A percentile compares a stretch with the other conserved stretches of the same genome.
Evolutionary conservation across 306 rosid genomes (phyloP).

Genomic region (Inga oerstediana): DNA sequence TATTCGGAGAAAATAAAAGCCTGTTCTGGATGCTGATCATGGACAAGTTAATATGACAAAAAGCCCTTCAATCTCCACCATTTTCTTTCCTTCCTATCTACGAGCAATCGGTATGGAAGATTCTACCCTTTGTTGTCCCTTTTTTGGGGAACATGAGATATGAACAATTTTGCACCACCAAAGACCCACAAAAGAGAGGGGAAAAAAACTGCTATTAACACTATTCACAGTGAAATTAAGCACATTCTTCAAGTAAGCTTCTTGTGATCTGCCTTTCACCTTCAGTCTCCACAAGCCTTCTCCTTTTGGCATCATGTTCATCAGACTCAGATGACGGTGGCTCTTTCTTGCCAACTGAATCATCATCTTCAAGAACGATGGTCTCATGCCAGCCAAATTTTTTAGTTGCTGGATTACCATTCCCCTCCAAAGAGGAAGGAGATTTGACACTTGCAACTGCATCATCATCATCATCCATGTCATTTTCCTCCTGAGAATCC

Average conservation of each 20-base stretch:
- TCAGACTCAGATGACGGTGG: slow-evolving; percentile 24
- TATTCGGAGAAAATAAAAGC: background rate
- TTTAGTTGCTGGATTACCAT: slow-evolving; percentile 16
- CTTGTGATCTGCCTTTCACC: slow-evolving; percentile 39
- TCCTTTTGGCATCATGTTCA: slow-evolving; percentile 44
- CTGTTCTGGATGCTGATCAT: background rate
- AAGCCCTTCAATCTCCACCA: background rate
- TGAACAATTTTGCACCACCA: background rate
- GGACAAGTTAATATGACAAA: slow-evolving; percentile 37
- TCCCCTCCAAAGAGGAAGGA: slow-evolving; percentile 28
- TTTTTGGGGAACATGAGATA: background rate
- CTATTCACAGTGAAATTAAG: slow-evolving; percentile 36
- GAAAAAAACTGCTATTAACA: background rate
- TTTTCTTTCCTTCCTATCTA: slow-evolving; percentile 15
- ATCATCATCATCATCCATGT: slow-evolving; percentile 35
- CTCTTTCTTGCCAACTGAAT: slow-evolving; percentile 28
- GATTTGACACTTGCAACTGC: slow-evolving; percentile 17
- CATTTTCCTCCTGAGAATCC: slow-evolving; percentile 57
- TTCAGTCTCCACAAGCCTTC: slow-evolving; percentile 29
- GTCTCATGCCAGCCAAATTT: slow-evolving; percentile 28
- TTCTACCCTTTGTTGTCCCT: background rate
- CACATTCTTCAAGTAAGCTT: slow-evolving; percentile 32
- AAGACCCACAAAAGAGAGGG: background rate
- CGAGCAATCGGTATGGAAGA: background rate
- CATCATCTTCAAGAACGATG: slow-evolving; percentile 38